phyloP scores from a whole-genome alignment of 2,329 filamentous ascomycete genomes.

The Cadophora gregata region DNA sequence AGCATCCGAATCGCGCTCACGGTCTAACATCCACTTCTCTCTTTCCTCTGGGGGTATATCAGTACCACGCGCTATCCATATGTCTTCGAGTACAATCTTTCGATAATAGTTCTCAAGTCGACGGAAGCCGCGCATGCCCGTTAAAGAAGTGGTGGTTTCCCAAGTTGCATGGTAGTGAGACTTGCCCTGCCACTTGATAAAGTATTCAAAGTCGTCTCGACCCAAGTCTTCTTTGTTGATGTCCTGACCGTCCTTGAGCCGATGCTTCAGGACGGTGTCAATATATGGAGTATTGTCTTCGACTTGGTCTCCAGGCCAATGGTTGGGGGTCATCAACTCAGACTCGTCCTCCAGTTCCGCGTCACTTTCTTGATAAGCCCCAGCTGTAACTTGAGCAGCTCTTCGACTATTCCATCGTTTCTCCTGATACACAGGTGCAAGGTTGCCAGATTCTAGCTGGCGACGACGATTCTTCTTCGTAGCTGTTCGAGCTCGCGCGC shows the following conservation, averaged over 20 bases:
- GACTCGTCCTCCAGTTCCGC: constrained; percentile 69
- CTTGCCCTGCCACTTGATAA: constrained; percentile 96
- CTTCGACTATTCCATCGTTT: constrained; percentile 91
- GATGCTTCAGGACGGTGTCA: constrained; percentile 89
- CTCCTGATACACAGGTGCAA: constrained; percentile 72
- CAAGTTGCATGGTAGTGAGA: constrained; percentile 96
- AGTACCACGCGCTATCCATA: constrained; percentile 75
- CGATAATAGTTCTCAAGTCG: constrained; percentile 95
- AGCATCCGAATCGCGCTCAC: constrained; percentile 87
- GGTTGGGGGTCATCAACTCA: constrained; percentile 68
- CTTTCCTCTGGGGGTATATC: constrained; percentile 83
- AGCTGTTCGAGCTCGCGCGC: constrained; percentile 69
- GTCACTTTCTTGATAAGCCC: constrained; percentile 70
- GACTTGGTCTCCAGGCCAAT: constrained; percentile 70
- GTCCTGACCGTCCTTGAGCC: constrained; percentile 71
- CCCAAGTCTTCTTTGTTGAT: constrained; percentile 59
- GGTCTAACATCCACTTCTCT: constrained; percentile 94
- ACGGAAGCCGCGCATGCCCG: constrained; percentile 80
- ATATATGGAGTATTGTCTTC: constrained; percentile 86
- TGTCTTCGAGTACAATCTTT: constrained; percentile 80
- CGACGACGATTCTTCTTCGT: constrained; percentile 82
- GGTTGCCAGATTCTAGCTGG: constrained; percentile 69
- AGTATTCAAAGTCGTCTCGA: constrained; percentile 83
- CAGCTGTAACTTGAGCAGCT: constrained; percentile 72
- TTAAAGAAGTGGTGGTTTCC: constrained; percentile 79